Conservation (phyloP, 805 yeast species). For the Millerago galiae region DNA sequence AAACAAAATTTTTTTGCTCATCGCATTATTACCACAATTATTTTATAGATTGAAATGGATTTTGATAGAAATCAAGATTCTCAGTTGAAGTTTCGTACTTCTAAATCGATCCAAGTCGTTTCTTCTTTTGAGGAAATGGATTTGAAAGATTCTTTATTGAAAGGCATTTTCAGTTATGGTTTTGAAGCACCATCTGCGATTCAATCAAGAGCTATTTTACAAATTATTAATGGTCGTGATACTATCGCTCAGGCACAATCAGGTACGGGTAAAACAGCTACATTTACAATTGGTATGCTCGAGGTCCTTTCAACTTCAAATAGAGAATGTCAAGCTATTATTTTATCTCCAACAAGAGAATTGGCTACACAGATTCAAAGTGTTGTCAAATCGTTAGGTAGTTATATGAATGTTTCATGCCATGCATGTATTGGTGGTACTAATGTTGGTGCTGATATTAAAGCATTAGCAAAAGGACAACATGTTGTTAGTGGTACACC, state of each 20-base stretch:
- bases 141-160: conserved; percentile 54
- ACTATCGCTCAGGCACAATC: conserved; percentile 98
- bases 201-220: conserved; percentile 95
- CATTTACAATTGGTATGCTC: conserved; percentile 90
- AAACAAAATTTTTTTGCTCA: neutral
- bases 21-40: neutral
- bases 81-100: conserved; percentile 54
- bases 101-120: conserved; percentile 48
- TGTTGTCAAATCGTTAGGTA: conserved; percentile 82
- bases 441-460: conserved; percentile 72
- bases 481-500: conserved; percentile 97
- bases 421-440: conserved; percentile 96
- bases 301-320: conserved; percentile 74
- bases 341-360: conserved; percentile 94
- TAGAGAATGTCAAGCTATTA: conserved; percentile 80
- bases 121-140: conserved; percentile 73
- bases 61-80: conserved; percentile 55
- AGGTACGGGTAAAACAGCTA: conserved; percentile 99
- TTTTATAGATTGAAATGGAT: conserved; percentile 32
- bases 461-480: conserved; percentile 68
- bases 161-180: conserved; percentile 81
- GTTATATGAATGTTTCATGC: conserved; percentile 76
- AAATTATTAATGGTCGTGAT: conserved; percentile 90
- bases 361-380: conserved; percentile 88
- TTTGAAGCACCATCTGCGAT: conserved; percentile 96